Conservation (phyloP, 1,139 yeast species). For the Pichia norvegensis region DNA sequence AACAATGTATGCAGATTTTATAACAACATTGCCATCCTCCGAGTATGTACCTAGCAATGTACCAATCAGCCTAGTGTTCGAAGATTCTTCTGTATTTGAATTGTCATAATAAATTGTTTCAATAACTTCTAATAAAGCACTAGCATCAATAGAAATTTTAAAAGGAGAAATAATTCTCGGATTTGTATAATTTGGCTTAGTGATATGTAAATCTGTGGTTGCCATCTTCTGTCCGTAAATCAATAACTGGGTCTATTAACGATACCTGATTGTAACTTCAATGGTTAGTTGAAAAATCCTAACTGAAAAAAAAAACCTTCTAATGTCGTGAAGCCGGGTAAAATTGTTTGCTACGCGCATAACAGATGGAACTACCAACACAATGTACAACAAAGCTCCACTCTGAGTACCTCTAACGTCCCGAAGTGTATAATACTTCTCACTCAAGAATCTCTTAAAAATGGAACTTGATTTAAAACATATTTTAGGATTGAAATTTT, state of each 20-base stretch:
- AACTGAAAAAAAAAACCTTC: background rate
- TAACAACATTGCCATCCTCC: slow-evolving; percentile 76
- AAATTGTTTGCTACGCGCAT: background rate
- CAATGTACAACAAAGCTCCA: no score
- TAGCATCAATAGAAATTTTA: slow-evolving; percentile 50
- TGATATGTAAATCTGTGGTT: slow-evolving; percentile 43
- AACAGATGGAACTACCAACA: background rate
- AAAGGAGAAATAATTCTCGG: slow-evolving; percentile 34
- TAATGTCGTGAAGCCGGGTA: background rate
- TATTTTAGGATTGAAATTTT: no score
- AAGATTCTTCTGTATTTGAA: slow-evolving; percentile 25
- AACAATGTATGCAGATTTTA: slow-evolving; percentile 73
- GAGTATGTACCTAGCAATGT: slow-evolving; percentile 76
- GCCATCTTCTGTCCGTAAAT: slow-evolving; percentile 14
- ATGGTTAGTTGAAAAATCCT: background rate
- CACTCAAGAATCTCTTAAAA: no score
- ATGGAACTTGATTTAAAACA: no score
- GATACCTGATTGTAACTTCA: no score
- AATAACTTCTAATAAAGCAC: slow-evolving; percentile 67
- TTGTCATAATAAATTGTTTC: slow-evolving; percentile 46
- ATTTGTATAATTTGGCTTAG: slow-evolving; percentile 51
- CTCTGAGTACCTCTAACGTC: no score
- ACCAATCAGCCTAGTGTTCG: slow-evolving; percentile 63
- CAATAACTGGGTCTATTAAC: no score
- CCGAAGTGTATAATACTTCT: no score